Evolutionary conservation across 495 filamentous ascomycete species (phyloP), one percentile per base, ranked within the genome.

Genomic region (Penicillium canariense): DNA sequence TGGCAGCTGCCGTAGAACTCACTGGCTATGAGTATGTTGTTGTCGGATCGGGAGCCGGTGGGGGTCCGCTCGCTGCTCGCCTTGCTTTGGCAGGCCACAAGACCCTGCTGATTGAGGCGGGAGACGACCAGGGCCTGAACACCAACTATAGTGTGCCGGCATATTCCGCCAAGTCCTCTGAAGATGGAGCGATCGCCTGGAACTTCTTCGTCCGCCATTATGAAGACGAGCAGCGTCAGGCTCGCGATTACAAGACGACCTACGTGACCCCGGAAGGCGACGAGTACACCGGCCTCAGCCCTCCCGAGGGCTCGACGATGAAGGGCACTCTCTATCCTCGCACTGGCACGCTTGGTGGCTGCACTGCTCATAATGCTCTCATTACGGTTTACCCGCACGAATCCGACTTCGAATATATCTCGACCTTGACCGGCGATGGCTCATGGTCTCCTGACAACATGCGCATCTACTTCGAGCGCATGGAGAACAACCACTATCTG

Each of bases 11-110:
- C 17, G 56, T 65, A 17, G 50, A 65, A 20, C 54, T 68, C 39
- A 62, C 63, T 1, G 70, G 66, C 20, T 87, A 87, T 63, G 85
- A 87, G 53, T 87, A 87, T 66, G 77, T 88, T 50, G 74, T 88
- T 18, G 80, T 88, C 0, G 86, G 86, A 30, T 81, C 77, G 31
- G 86, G 85, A 17, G 80, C 85, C 4, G 86, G 86, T 15, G 85
- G 86, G 9, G 83, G 82, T 5, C 83, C 83, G 8, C 62, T 88
- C 3, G 84, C 85, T 0, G 77, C 78, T 9, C 77, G 82, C 12
- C 80, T 87, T 10, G 85, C 83, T 3, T 67, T 79, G 22, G 82
- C 81, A 22, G 84, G 83, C 11, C 79, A 81, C 58, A 81, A 73
- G 34, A 81, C 81, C 1, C 75, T 87, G 4, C 67, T 88, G 9